Percentiles rank a stretch among this genome's conserved stretches.
Conservation (phyloP, 2,329 filamentous ascomycete species). For the Trichoderma hamatum region DNA sequence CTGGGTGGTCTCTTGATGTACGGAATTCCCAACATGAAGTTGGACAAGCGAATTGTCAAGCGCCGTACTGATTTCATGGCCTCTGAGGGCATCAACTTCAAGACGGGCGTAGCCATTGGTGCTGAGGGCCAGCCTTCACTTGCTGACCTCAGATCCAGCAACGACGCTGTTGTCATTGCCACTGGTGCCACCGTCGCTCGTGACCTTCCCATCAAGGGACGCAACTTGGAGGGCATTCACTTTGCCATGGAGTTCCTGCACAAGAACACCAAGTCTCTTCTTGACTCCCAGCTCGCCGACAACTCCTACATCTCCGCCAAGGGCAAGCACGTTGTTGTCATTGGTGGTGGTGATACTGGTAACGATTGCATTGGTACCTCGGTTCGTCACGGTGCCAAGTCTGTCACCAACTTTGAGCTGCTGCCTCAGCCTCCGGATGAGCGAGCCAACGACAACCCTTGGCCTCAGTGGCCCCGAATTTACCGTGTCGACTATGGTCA, state of each 20-base stretch:
- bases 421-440: conserved; percentile 89
- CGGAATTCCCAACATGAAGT: conserved; percentile 99
- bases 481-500: conserved; percentile 99
- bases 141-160: conserved; percentile 69
- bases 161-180: conserved; percentile 86
- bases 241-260: conserved; percentile 98
- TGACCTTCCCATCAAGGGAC: conserved; percentile 87
- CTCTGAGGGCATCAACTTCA: conserved; percentile 81
- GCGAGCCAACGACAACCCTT: conserved; percentile 92
- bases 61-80: conserved; percentile 95
- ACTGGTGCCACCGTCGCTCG: conserved; percentile 92
- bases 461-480: conserved; percentile 97
- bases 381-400: conserved; percentile 92
- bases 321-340: conserved; percentile 93
- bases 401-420: conserved; percentile 94
- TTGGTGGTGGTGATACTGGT: conserved; percentile 95
- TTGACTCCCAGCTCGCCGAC: conserved; percentile 86
- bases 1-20: conserved; percentile 95
- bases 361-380: conserved; percentile 98
- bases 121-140: conserved; percentile 67
- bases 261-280: conserved; percentile 95
- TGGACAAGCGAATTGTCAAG: conserved; percentile 96
- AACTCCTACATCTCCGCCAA: conserved; percentile 90
- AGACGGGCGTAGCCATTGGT: conserved; percentile 76
- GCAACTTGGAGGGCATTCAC: conserved; percentile 87